phyloP scores from a whole-genome alignment of 345 rosid genomes.

The Garcia nutans region DNA sequence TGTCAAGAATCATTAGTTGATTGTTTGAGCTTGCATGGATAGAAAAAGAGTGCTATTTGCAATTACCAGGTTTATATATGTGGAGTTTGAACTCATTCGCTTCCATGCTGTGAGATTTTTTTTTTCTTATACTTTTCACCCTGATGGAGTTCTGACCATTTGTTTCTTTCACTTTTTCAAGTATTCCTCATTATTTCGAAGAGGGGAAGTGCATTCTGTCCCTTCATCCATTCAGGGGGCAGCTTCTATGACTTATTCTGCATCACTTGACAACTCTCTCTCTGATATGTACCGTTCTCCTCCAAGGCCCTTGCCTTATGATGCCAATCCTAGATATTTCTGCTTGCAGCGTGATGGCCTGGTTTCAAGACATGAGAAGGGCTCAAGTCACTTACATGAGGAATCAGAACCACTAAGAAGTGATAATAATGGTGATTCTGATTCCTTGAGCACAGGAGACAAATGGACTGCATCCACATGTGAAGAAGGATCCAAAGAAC shows the following conservation, averaged over 20 bases:
- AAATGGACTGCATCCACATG: slow-evolving; percentile 60
- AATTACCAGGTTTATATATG: slow-evolving; percentile 11
- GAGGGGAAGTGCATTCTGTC: slow-evolving; percentile 72
- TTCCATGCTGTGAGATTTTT: neutral
- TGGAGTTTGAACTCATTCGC: slow-evolving; percentile 10
- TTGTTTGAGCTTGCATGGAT: slow-evolving; percentile 1
- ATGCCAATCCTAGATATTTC: slow-evolving; percentile 62
- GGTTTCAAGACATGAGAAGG: slow-evolving; percentile 76
- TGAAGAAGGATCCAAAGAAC: slow-evolving; percentile 66
- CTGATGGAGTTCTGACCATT: slow-evolving; percentile 18
- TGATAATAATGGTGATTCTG: slow-evolving; percentile 53
- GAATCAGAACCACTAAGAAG: slow-evolving; percentile 83
- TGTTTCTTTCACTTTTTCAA: slow-evolving; percentile 26
- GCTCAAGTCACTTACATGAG: slow-evolving; percentile 79
- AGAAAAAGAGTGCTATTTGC: slow-evolving; percentile 4
- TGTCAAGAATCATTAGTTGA: neutral
- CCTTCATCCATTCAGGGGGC: slow-evolving; percentile 77
- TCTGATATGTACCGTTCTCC: slow-evolving; percentile 84
- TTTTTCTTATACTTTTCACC: neutral
- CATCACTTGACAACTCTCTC: slow-evolving; percentile 75
- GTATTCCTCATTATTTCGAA: slow-evolving; percentile 67
- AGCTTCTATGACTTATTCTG: slow-evolving; percentile 58
- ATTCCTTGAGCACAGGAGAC: slow-evolving; percentile 51
- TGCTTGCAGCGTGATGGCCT: slow-evolving; percentile 56
- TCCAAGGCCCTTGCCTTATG: slow-evolving; percentile 96